These are phyloP conservation scores for Lenzites betulinus DNA, from an alignment of 768 basidiomycete genomes.

Conservation along the genomic window DNA sequence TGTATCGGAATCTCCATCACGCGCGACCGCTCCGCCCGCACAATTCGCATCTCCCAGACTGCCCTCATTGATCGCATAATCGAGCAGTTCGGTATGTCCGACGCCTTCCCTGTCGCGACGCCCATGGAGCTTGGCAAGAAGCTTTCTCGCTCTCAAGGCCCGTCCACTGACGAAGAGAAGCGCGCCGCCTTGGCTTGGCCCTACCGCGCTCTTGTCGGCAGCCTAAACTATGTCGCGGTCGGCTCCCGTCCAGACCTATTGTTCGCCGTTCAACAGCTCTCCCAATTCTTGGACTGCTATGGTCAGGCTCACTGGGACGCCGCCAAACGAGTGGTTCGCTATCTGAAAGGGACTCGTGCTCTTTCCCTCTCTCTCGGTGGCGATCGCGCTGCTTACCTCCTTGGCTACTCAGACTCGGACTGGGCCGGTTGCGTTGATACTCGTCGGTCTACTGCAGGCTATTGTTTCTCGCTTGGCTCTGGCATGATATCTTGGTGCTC, in stretches of 20 bases:
- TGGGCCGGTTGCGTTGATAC: constrained; percentile 26
- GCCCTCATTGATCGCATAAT: constrained; percentile 22
- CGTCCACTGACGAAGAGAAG: neutral
- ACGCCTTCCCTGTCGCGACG: constrained; percentile 13
- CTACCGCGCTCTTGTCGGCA: constrained; percentile 31
- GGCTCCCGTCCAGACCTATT: constrained; percentile 19
- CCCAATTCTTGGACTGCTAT: constrained; percentile 22
- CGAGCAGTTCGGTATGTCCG: constrained; percentile 15
- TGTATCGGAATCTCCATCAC: constrained; percentile 41
- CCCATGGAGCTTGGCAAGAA: constrained; percentile 21
- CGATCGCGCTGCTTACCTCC: neutral
- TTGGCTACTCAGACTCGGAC: constrained; percentile 30
- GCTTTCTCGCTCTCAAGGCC: constrained; percentile 2
- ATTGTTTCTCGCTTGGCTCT: constrained; percentile 26
- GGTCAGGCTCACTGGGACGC: constrained; percentile 25
- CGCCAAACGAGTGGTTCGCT: constrained; percentile 28
- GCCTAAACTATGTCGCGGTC: constrained; percentile 31
- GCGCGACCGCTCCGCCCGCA: constrained; percentile 25
- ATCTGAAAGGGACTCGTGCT: constrained; percentile 25
- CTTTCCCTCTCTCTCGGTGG: constrained; percentile 20
- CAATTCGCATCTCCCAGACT: constrained; percentile 23
- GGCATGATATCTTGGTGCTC: constrained; percentile 30
- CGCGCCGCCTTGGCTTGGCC: constrained; percentile 21
- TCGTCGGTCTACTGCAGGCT: constrained; percentile 31
- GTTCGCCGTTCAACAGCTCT: constrained; percentile 24